phyloP scores from a whole-genome alignment of 2,329 filamentous ascomycete genomes.

The Phialophora verrucosa region DNA sequence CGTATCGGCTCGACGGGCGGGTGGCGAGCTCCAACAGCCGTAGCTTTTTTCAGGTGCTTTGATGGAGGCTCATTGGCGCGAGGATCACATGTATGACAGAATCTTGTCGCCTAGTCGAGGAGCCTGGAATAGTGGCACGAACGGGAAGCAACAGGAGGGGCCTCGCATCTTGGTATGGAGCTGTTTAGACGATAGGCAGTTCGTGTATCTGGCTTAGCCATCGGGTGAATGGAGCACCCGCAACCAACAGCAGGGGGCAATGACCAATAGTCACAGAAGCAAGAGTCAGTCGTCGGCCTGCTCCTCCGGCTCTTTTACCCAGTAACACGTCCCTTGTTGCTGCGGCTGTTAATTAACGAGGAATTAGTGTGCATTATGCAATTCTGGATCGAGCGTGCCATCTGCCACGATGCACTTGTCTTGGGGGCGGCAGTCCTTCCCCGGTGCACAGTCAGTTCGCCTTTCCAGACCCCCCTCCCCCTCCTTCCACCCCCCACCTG shows the following conservation, averaged over 20 bases:
- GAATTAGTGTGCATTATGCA: not conserved
- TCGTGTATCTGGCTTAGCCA: constrained; percentile 1
- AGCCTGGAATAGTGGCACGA: not conserved
- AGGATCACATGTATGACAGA: not conserved
- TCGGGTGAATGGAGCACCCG: not conserved
- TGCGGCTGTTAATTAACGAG: not conserved
- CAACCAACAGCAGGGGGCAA: not conserved
- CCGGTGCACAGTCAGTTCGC: not conserved
- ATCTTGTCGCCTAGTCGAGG: not conserved
- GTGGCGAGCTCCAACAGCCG: not conserved
- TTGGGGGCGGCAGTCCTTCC: not conserved
- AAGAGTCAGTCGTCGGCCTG: no score
- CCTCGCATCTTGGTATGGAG: not conserved
- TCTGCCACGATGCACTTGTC: not conserved
- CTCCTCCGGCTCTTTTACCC: no score
- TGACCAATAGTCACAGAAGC: not conserved
- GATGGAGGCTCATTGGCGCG: not conserved
- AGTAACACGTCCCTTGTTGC: not conserved
- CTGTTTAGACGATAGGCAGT: not conserved
- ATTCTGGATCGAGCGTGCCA: not conserved
- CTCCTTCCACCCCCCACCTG: not conserved
- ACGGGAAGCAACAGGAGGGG: not conserved
- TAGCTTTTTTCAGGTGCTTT: not conserved
- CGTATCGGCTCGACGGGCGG: not conserved
- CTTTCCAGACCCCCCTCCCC: not conserved